Base-by-base conservation (phyloP, 1,284 basidiomycete species). In the Peniophora sp. region DNA sequence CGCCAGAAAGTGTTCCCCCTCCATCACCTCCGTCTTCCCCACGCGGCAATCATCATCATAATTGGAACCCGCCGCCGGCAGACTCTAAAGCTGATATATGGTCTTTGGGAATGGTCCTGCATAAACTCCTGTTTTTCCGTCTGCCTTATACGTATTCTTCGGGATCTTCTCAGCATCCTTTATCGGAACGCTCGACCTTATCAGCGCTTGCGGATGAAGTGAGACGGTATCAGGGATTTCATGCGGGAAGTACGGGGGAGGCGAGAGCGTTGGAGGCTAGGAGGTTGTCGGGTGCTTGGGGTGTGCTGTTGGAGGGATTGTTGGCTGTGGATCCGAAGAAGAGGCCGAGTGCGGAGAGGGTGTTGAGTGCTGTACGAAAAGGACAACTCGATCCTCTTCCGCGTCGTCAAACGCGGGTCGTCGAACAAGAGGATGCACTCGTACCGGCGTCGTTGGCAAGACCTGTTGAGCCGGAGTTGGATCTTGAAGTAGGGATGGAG, bases 71-170 rank as follows among this genome's bases (percentile, higher is more conserved):
- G 19, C 71, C 71, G 8, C 84, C 90, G 50, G 76, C 93, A 1
- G 87, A 92, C 58, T 92, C 90, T 0, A 94, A 94, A 59, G 83
- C 85, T n/a, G 87, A 90, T 60, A 89, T 90, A 83, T 90, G 88
- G 87, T 86, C 85, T 5, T 72, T 90, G 14, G 93, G 93, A 17
- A 92, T 97, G 87, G 87, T 97, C 43, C 73, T 97, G 11, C 83
- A 97, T 70, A 92, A 92, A 61, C 76, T 97, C 53, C 69, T 96
- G 1, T 97, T 96, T 68, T 92, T 97, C 67, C 77, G 78, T 27
- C 65, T 92, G 19, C 92, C 92, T 0, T 95, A 92, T 60, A 73
- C 71, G 19, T 80, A 86, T 56, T 83, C 86, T 0, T 70, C 77
- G 2, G 74, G 77, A 51, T 32, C 27, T 12, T 32, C 27, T 6